Base-by-base conservation (phyloP, 805 yeast species). In the Isabelozyma gotoi region DNA sequence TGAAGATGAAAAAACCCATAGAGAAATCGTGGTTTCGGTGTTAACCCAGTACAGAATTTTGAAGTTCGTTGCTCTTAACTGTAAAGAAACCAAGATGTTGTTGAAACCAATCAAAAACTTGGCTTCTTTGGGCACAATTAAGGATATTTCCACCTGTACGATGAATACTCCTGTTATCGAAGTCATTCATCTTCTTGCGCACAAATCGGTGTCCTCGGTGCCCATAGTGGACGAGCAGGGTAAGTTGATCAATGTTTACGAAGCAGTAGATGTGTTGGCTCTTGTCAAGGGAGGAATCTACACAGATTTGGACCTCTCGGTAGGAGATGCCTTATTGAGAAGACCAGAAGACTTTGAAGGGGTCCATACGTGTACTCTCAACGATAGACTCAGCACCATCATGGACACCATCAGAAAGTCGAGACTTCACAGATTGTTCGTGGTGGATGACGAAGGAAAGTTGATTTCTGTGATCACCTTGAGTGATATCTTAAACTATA, bases 301-400 rank as follows among this genome's bases (percentile, higher is more conserved):
- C 59, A 85, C 90, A 31, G 98, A 94, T 64, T 71, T 92, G 48
- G 85, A 90, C 33, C 72, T 94, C 52, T 84, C 92, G 45, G 97
- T 94, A 3, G 99, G 99, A 3, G 97, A 94, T 64, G 98, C 98
- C 0, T 72, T 94, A 41, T 81, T 94, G 82, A 82, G 96, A 65
- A 76, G 96, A 59, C 84, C 96, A 3, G 97, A 91, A 53, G 97
- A 94, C 61, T 94, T 92, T 56, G 98, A 94, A 65, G 99, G 99
- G 46, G 98, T 94, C 11, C 88, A 90, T 66, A 94, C 98, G 0
- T 94, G 99, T 67, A 88, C 97, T 0, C 75, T 82, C 51, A 78
- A 82, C 52, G 99, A 94, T 62, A 77, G 91, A 49, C 71, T 94
- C 45, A 85, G 92, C 48, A 88, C 96, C 12, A 85, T 94, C 44